phyloP scores from a whole-genome alignment of 2,329 filamentous ascomycete genomes.

The Chalara sp. region DNA sequence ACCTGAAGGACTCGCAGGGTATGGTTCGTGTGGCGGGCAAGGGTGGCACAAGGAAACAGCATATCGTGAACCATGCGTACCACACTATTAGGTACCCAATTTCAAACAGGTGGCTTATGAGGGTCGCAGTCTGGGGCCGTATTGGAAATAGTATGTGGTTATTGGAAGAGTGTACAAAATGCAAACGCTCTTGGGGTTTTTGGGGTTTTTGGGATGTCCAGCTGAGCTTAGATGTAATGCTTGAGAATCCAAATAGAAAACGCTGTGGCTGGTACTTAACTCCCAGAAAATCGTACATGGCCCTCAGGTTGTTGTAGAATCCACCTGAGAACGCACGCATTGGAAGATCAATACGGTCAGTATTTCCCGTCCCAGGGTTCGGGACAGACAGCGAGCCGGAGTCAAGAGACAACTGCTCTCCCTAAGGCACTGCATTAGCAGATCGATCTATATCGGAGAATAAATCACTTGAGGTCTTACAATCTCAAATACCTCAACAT shows the following conservation, averaged over 20 bases:
- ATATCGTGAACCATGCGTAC: slow-evolving; percentile 47
- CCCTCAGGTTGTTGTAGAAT: slow-evolving; percentile 48
- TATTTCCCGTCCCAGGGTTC: slow-evolving; percentile 11
- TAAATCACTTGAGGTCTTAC: slow-evolving; percentile 21
- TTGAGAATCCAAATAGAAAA: slow-evolving; percentile 48
- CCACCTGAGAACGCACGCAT: slow-evolving; percentile 44
- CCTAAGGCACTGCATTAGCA: slow-evolving; percentile 22
- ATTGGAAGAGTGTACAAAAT: slow-evolving; percentile 49
- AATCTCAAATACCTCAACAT: slow-evolving; percentile 38
- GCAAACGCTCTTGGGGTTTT: slow-evolving; percentile 7
- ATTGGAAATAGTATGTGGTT: slow-evolving; percentile 41
- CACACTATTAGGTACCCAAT: slow-evolving; percentile 38
- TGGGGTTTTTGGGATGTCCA: neutral
- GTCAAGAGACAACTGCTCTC: slow-evolving; percentile 36
- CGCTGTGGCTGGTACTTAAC: slow-evolving; percentile 41
- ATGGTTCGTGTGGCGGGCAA: neutral
- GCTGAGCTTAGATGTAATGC: neutral
- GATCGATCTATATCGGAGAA: neutral
- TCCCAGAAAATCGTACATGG: slow-evolving; percentile 48
- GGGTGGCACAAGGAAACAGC: slow-evolving; percentile 42
- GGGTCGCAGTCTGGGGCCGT: slow-evolving; percentile 29
- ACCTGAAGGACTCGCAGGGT: slow-evolving; percentile 36
- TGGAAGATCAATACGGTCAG: slow-evolving; percentile 38
- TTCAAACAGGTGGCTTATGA: slow-evolving; percentile 36
- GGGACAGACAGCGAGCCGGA: slow-evolving; percentile 35